Percentiles rank a stretch among this genome's conserved stretches.
Evolutionary conservation across 345 rosid species (phyloP).

Genomic region (Eucalyptus tenuipes): DNA sequence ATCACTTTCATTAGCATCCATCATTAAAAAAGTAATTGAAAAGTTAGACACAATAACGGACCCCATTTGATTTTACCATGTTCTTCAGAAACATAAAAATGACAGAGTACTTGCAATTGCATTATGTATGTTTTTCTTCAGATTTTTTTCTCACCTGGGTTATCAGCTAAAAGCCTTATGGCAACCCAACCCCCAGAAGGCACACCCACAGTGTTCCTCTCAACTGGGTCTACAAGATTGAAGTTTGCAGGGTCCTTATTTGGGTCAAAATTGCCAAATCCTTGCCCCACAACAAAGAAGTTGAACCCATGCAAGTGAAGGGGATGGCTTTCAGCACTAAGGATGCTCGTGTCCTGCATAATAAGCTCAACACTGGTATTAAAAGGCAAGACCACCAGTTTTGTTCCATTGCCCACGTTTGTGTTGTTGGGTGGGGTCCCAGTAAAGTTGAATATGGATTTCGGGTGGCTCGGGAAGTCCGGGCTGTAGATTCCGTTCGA

Average conservation of each 20-base stretch:
- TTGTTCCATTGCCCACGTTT: slow-evolving; percentile 46
- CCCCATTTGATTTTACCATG: not conserved
- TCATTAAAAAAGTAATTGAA: not conserved
- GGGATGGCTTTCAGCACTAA: slow-evolving; percentile 66
- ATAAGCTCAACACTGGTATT: slow-evolving; percentile 50
- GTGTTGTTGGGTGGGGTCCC: slow-evolving; percentile 44
- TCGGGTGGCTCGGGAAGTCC: slow-evolving; percentile 30
- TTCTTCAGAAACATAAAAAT: not conserved
- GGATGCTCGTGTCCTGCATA: slow-evolving; percentile 64
- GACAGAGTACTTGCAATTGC: not conserved
- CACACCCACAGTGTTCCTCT: slow-evolving; percentile 52
- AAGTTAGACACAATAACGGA: not conserved
- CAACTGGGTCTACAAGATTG: slow-evolving; percentile 40
- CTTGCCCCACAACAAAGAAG: slow-evolving; percentile 62
- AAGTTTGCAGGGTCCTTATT: slow-evolving; percentile 42
- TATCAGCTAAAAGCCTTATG: slow-evolving; percentile 52
- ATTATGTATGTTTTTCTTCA: not conserved
- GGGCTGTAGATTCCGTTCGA: slow-evolving; percentile 35
- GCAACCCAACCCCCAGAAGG: slow-evolving; percentile 68
- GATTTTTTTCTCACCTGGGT: slow-evolving; percentile 30
- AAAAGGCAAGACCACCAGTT: slow-evolving; percentile 37
- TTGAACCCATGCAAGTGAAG: slow-evolving; percentile 64
- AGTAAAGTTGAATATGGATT: slow-evolving; percentile 30
- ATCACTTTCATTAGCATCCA: not conserved
- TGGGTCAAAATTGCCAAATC: slow-evolving; percentile 50